Conservation (phyloP, 768 basidiomycete genomes). For the Lenzites betulinus region DNA sequence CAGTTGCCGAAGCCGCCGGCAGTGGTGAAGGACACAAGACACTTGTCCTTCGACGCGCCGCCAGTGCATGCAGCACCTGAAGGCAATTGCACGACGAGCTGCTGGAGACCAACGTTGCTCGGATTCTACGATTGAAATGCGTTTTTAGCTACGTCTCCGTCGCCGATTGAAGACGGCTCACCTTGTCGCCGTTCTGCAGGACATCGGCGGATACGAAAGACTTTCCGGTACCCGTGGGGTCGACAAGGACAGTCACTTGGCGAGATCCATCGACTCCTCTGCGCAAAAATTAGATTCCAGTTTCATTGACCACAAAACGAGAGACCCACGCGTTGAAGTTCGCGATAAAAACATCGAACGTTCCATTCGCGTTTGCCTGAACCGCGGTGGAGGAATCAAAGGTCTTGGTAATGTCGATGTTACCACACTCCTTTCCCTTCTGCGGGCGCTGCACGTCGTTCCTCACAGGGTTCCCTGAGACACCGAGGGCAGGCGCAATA, state of each 20-base stretch:
- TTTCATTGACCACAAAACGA: background rate
- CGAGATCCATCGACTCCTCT: conserved; percentile 52
- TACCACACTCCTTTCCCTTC: conserved; percentile 43
- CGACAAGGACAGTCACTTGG: conserved; percentile 46
- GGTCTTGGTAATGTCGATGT: conserved; percentile 40
- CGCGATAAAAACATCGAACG: conserved; percentile 42
- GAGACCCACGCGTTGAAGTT: conserved; percentile 50
- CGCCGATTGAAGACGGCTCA: conserved; percentile 29
- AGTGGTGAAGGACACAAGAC: conserved; percentile 53
- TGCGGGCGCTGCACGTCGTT: conserved; percentile 34
- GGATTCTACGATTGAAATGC: conserved; percentile 38
- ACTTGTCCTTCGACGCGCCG: conserved; percentile 45
- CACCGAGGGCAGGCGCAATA: conserved; percentile 45
- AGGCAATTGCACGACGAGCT: conserved; percentile 48
- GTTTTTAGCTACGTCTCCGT: background rate
- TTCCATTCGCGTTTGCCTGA: conserved; percentile 37
- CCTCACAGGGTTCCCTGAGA: conserved; percentile 28
- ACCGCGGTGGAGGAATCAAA: conserved; percentile 40
- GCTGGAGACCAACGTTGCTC: conserved; percentile 38
- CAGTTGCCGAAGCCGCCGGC: conserved; percentile 58
- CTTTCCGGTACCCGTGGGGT: conserved; percentile 41
- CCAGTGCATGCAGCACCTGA: conserved; percentile 53
- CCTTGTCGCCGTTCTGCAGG: conserved; percentile 49
- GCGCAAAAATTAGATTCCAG: background rate
- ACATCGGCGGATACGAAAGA: conserved; percentile 41